Base-by-base conservation (phyloP, 2,329 filamentous ascomycete genomes). In the Colletotrichum liriopes region DNA sequence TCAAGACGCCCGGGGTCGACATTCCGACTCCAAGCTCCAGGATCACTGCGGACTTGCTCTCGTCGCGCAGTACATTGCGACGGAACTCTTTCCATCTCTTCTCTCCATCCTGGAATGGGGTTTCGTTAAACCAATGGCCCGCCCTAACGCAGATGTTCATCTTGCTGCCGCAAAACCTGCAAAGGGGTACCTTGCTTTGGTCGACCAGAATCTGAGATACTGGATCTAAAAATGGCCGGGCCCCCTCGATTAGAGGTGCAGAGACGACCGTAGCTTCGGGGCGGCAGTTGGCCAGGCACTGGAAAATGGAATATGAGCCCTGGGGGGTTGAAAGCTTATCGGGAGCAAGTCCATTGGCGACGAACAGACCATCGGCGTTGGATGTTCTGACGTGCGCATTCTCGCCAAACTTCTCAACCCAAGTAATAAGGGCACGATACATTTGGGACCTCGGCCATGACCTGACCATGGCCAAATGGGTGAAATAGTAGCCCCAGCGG, bases 401-500 rank as follows among this genome's bases (percentile, higher is more conserved):
- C 7, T 16, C 65, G 0, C 54, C 73, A 45, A 68, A 73, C 39
- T 26, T 56, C 3, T 39, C 54, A 12, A 75, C 35, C 74, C 73
- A 76, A 2, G 63, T 59, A 16, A 75, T 43, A 32, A 74, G 66
- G 14, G 18, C 62, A 11, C 54, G 43, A 41, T 78, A 81, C 23
- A 76, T 54, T 2, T 32, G 23, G n/a, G 77, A 81, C 35, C 26
- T 43, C 1, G 76, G 74, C 79, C 79, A 81, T 1, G 62, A 71
- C 18, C 72, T 71, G 8, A 78, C 72, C 75, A 80, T 77, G 8
- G 67, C 65, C 6, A 81, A 71, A 60, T 81, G 80, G 0, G 77
- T 77, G 71, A 81, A 80, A 67, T 77, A 81, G 59, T 81, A 81
- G 0, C 78, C 76, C 81, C 79, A 82, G 60, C 78, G 77, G 8